Base-by-base conservation (phyloP, 1,139 yeast genomes). In the Suhomyces wounanorum region DNA sequence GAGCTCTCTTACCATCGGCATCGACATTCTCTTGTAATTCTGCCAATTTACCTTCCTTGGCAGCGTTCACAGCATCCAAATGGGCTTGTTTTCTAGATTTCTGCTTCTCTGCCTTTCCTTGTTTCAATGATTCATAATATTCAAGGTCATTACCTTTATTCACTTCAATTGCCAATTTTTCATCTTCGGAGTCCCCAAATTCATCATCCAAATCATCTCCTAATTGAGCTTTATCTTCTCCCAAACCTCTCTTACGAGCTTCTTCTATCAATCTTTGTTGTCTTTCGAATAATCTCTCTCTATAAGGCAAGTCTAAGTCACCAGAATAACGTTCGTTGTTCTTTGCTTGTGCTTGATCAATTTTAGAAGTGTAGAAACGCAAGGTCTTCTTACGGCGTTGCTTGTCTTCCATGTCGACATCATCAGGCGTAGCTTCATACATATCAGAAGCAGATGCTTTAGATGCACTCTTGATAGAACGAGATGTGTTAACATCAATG, bases 331-430 rank as follows among this genome's bases (percentile, higher is more conserved):
- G 78, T 55, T 83, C 87, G 38, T 67, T 71, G 54, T 78, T 80
- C 65, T 82, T 83, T 56, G 81, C 52, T 40, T 81, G 83, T 47
- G 89, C 88, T 69, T 89, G 92, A 67, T 91, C 97, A 68, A 94
- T 92, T 72, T 92, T 94, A 54, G 98, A 89, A 1, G 99, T 94
- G 78, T 94, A 94, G 84, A 94, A 95, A 59, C 98, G 85, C 61
- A 94, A 82, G 0, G 96, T 82, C 68, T 84, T 85, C 75, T 88
- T 89, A 63, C 96, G 85, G 41, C 85, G 83, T 51, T 79, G 81
- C 67, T 94, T 91, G 49, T 92, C 99, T 65, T 90, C 96, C 55
- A 82, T 79, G 66, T 94, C 98, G 45, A 90, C 85, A 31, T 68
- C 77, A 33, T 86, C 94, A 47, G 87, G 89, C 16, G 80, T 80